These are phyloP conservation scores for Astragalus glycyphyllos DNA, from an alignment of 306 rosid species.

Conservation along the genomic window DNA sequence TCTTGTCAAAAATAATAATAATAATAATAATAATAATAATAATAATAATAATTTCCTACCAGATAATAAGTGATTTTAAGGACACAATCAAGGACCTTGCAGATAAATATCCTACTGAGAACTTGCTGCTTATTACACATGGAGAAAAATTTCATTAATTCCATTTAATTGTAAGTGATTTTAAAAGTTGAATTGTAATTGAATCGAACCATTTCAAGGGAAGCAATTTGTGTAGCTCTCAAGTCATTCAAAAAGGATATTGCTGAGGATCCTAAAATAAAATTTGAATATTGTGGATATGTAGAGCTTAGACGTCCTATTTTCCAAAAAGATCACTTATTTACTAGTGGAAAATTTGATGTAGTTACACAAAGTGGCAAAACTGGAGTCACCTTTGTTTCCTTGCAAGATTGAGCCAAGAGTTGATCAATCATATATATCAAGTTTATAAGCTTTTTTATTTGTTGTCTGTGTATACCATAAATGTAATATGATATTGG, in stretches of 20 bases:
- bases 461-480: too few relatives aligned
- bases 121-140: constrained; percentile 78
- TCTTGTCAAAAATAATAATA: too few relatives aligned
- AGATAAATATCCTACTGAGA: constrained; percentile 67
- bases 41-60: too few relatives aligned
- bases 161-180: not conserved
- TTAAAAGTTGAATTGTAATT: not conserved
- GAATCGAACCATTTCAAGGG: constrained; percentile 56
- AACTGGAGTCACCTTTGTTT: constrained; percentile 49
- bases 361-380: constrained; percentile 47
- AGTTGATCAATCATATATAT: constrained; percentile 7
- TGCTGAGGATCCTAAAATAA: constrained; percentile 37
- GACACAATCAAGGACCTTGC: constrained; percentile 67
- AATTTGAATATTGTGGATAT: constrained; percentile 68
- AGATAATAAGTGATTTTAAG: not conserved
- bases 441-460: not conserved
- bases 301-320: constrained; percentile 66
- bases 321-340: constrained; percentile 39
- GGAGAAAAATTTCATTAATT: constrained; percentile 44
- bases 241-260: constrained; percentile 50
- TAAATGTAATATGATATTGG: not conserved
- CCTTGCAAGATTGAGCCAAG: constrained; percentile 5
- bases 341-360: constrained; percentile 58
- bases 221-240: constrained; percentile 69
- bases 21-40: too few relatives aligned